phyloP scores from a whole-genome alignment of 768 basidiomycete species.

The Calocera cornea region DNA sequence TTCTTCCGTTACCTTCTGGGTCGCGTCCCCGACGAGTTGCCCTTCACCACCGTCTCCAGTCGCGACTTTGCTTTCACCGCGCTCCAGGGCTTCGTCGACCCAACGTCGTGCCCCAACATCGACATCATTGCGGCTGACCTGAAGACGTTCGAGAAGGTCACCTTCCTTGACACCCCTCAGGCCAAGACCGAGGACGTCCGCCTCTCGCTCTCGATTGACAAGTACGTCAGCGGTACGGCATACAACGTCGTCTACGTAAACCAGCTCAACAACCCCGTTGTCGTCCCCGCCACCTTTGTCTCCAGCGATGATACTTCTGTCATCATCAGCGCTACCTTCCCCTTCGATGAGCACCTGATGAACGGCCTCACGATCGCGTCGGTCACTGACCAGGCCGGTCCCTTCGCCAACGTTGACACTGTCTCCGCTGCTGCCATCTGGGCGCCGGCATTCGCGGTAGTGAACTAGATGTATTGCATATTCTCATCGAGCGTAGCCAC shows the following conservation, averaged over 20 bases:
- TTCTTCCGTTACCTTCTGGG: slow-evolving; percentile 6
- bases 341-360: background rate
- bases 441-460: background rate
- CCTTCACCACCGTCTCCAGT: background rate
- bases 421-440: background rate
- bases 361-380: background rate
- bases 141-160: background rate
- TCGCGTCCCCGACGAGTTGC: background rate
- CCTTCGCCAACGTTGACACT: background rate
- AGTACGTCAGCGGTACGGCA: background rate
- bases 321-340: background rate
- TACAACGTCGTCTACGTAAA: background rate
- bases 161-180: background rate
- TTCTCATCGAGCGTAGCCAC: too few relatives aligned
- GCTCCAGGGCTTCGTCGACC: background rate
- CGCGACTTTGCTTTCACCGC: background rate
- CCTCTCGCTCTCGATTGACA: background rate
- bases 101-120: background rate
- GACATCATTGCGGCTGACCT: background rate
- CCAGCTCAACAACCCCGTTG: background rate
- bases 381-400: background rate
- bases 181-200: background rate
- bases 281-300: background rate
- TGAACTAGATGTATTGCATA: background rate
- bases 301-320: background rate